Conservation (phyloP, 73 alveolate species). For the Paramecium sonneborni region DNA sequence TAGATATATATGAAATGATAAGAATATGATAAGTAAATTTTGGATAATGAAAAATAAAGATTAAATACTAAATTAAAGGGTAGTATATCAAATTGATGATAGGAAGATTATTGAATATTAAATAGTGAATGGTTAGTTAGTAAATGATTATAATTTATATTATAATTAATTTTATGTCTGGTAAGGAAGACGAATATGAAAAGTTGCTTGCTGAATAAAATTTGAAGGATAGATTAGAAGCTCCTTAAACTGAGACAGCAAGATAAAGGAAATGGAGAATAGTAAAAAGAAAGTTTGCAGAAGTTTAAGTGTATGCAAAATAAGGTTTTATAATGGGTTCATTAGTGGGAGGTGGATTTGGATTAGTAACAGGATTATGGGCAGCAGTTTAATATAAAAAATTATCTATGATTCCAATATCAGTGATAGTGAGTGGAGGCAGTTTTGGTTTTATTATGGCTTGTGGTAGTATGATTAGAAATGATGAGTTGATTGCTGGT, state of each 20-base stretch:
- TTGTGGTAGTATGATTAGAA: conserved; percentile 64
- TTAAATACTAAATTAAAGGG: no score
- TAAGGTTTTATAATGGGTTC: conserved; percentile 63
- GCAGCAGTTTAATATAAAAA: conserved; percentile 41
- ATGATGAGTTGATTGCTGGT: not conserved
- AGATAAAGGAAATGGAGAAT: conserved; percentile 60
- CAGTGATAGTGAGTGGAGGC: conserved; percentile 56
- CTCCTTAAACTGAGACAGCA: conserved; percentile 55
- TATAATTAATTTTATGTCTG: conserved; percentile 13
- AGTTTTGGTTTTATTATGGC: conserved; percentile 65
- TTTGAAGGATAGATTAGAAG: conserved; percentile 47
- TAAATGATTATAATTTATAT: not conserved
- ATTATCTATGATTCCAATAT: conserved; percentile 51
- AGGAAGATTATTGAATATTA: no score
- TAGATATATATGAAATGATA: no score
- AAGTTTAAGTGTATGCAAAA: conserved; percentile 49
- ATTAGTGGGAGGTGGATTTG: conserved; percentile 57
- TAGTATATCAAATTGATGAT: no score
- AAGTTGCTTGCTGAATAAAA: conserved; percentile 1
- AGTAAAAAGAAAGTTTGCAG: conserved; percentile 35
- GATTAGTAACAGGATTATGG: conserved; percentile 60
- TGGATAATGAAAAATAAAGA: no score
- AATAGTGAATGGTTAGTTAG: no score
- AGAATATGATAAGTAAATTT: no score
- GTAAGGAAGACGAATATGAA: conserved; percentile 45